These are phyloP conservation scores for Thyridium curvatum DNA, from an alignment of 2,329 filamentous ascomycete genomes.

Conservation along the genomic window DNA sequence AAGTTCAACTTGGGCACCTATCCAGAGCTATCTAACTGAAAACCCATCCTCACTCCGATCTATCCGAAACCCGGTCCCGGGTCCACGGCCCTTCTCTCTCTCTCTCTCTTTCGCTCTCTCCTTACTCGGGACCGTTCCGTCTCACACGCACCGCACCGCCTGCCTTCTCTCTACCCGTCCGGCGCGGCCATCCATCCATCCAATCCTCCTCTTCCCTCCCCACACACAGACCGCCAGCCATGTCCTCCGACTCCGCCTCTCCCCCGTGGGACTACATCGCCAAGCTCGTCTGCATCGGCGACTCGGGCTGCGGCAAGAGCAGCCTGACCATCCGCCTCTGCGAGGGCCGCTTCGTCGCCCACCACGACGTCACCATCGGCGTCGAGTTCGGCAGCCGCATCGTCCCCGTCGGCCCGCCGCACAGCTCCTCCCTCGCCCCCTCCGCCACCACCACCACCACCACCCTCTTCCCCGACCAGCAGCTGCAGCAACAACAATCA, in stretches of 20 bases:
- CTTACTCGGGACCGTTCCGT: background rate
- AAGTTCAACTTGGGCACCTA: no score
- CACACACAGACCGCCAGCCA: conserved; percentile 20
- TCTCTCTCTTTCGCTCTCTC: no score
- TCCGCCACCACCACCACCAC: conserved; percentile 10
- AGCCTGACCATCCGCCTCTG: conserved; percentile 91
- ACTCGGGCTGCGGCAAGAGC: conserved; percentile 94
- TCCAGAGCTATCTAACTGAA: no score
- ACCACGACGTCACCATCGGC: conserved; percentile 95
- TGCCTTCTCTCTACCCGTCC: background rate
- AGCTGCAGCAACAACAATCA: conserved; percentile 5
- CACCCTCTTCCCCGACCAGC: conserved; percentile 8
- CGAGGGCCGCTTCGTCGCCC: conserved; percentile 88
- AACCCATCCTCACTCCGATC: no score
- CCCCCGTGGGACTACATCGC: conserved; percentile 97
- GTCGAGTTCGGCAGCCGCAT: conserved; percentile 94
- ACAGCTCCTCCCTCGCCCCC: conserved; percentile 34
- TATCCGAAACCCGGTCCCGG: no score
- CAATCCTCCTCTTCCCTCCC: conserved; percentile 2
- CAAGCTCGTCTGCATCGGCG: conserved; percentile 96
- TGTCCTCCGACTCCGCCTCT: conserved; percentile 47
- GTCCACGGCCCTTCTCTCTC: no score
- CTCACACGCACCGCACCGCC: background rate
- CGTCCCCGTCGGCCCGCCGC: conserved; percentile 81
- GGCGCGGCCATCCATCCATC: background rate